These are phyloP conservation scores for Wallacemonas rigidus DNA, from an alignment of 208 protist genomes.

Conservation along the genomic window DNA sequence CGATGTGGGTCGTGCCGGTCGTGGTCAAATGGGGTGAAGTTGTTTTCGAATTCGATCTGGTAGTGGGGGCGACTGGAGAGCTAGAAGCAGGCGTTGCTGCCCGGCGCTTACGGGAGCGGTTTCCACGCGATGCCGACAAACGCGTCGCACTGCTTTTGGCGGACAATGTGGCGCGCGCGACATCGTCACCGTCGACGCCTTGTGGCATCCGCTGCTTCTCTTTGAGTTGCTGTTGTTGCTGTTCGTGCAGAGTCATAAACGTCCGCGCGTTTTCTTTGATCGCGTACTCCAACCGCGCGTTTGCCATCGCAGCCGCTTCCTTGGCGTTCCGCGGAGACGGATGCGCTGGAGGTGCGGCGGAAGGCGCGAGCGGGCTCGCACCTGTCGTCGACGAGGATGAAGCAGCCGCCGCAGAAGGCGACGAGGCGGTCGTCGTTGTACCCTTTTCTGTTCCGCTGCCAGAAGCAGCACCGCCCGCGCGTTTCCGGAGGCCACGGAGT, in stretches of 20 bases:
- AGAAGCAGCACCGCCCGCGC: neutral
- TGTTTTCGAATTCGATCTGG: neutral
- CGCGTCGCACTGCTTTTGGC: neutral
- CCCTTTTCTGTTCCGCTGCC: neutral
- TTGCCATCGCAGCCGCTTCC: slow-evolving; percentile 13
- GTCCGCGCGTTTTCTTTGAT: slow-evolving; percentile 6
- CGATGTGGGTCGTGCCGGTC: neutral
- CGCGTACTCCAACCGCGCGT: slow-evolving; percentile 7
- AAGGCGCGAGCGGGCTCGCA: neutral
- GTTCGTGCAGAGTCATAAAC: slow-evolving; percentile 7
- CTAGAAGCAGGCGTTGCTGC: neutral
- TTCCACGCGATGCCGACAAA: neutral
- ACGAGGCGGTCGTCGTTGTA: neutral
- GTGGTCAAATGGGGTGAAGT: neutral
- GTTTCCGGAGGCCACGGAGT: slow-evolving; percentile 1
- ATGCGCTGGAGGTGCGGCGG: neutral
- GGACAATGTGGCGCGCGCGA: neutral
- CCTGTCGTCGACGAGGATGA: neutral
- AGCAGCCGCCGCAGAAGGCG: slow-evolving; percentile 15
- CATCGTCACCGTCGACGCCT: too few species aligned
- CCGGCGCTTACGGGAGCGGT: slow-evolving; percentile 3
- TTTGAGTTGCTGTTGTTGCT: neutral
- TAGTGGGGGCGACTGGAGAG: neutral
- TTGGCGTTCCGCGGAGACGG: slow-evolving; percentile 3
- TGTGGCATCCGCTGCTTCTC: neutral